Evolutionary conservation across 169 alveolate genomes (phyloP), one percentile per base, ranked within the genome.

Genomic region (Cryptosporidium parvum): DNA sequence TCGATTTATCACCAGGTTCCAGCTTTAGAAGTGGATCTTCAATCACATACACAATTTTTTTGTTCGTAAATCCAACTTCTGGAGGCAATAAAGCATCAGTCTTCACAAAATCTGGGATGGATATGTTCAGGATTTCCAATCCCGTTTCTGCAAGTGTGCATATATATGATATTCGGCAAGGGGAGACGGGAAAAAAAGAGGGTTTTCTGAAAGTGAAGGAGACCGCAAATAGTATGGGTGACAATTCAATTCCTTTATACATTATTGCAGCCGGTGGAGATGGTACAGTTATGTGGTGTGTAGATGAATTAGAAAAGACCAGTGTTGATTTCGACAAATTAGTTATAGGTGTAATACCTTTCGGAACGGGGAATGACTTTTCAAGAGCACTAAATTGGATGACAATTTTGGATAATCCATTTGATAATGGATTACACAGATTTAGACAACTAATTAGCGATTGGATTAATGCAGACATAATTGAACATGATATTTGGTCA

Each of bases 291-390:
- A 94, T 96, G 93, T 97, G 98, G 98, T 93, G 96, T 44, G 85
- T 97, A 4, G 87, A 91, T 62, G 98, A 96, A 92, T 87, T 96
- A 85, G 94, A 93, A 23, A 91, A 80, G 23, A 94, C 95, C 71
- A 84, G 86, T n/a, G 93, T 96, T 35, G 93, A 95, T 62, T 72
- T 92, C 35, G 86, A 91, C 23, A 59, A 71, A 33, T 70, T 95
- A 73, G 96, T 95, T 18, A 85, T 97, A 48, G 98, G 97, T 16
- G 96, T 97, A 10, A 93, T 97, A 39, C 99, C 99, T 16, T 97
- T 95, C 91, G 99, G 99, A 39, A 96, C 99, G 18, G 99, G 98
- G 58, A 97, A 97, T 91, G 99, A 97, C 92, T 96, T 97, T 70
- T 97, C 99, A 21, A 92, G 95, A 44, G 97, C 98, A 10, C 87